Conservation (phyloP, 2,329 filamentous ascomycete species). For the Stemphylium lycopersici region DNA sequence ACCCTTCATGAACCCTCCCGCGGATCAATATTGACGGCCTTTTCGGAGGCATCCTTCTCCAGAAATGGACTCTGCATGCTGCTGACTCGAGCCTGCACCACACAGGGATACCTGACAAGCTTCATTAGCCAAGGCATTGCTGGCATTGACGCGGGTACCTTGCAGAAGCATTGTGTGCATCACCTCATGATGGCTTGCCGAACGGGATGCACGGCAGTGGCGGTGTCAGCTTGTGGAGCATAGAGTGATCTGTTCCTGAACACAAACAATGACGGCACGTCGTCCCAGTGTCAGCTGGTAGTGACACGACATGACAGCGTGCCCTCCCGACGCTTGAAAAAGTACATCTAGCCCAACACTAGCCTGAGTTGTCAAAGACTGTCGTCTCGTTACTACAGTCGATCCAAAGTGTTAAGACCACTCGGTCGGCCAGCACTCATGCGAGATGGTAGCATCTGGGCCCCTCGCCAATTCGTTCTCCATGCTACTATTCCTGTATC, state of each 20-base stretch:
- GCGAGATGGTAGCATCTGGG: no score
- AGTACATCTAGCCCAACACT: background rate
- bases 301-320: background rate
- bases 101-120: background rate
- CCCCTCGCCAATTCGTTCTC: no score
- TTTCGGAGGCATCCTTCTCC: background rate
- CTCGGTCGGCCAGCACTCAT: no score
- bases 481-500: slow-evolving; percentile 4
- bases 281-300: background rate
- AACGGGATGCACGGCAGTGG: slow-evolving; percentile 1
- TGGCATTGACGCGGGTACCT: slow-evolving; percentile 5
- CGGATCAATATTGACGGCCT: background rate
- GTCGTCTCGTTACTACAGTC: background rate
- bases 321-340: background rate
- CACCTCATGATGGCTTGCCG: slow-evolving; percentile 1
- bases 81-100: background rate
- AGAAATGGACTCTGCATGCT: background rate
- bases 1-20: background rate
- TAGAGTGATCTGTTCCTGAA: background rate
- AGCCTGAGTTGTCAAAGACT: background rate
- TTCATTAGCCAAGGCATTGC: slow-evolving; percentile 1
- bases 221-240: slow-evolving; percentile 8
- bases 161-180: background rate
- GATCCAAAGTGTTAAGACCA: background rate
- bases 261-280: background rate